Base-by-base conservation (phyloP, 306 rosid genomes). In the Ormosia semicastrata region DNA sequence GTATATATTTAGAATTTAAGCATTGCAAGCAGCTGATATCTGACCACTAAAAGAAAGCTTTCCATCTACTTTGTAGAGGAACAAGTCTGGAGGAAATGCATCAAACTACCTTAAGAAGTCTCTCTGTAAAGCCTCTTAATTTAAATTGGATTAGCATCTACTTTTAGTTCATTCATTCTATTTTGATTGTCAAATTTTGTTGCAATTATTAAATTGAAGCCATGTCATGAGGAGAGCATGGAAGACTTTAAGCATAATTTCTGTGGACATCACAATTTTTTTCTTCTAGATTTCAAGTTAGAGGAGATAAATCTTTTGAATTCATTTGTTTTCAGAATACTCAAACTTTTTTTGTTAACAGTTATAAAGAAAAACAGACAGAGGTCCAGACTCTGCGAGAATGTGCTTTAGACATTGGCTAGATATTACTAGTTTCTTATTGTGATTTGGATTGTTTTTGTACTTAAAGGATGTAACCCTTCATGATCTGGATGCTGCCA, bases 401-500 rank as follows among this genome's bases (percentile, higher is more conserved):
- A 54, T 72, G 56, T 44, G 32, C 60, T 68, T 29, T 11, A 60
- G 71, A 33, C 10, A 41, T 53, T 62, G 56, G 62, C 33, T 64
- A 53, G 46, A 47, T 54, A 12, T 82, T 78, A 40, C 60, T 24
- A 33, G 77, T 72, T 66, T 68, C 63, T 46, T 66, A 8, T 11
- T 44, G 39, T 83, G 75, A 77, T 71, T 29, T 15, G 60, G 14
- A 34, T 53, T 76, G 49, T 69, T 39, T 83, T 73, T 69, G 49
- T 69, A 29, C 17, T 67, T 64, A 62, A 76, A 94, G 98, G 98
- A 94, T 83, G 98, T 94, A 73, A 92, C 98, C 34, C 90, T 94
- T 36, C 98, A 94, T 66, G 97, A 92, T 86, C 90, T 91, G 30
- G 97, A 94, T 82, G 96, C 93, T 83, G 94, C 97, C 40, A 92